Evolutionary conservation across 2,329 filamentous ascomycete genomes (phyloP), one percentile per base, ranked within the genome.

Genomic region (Pestalotiopsis sp.): DNA sequence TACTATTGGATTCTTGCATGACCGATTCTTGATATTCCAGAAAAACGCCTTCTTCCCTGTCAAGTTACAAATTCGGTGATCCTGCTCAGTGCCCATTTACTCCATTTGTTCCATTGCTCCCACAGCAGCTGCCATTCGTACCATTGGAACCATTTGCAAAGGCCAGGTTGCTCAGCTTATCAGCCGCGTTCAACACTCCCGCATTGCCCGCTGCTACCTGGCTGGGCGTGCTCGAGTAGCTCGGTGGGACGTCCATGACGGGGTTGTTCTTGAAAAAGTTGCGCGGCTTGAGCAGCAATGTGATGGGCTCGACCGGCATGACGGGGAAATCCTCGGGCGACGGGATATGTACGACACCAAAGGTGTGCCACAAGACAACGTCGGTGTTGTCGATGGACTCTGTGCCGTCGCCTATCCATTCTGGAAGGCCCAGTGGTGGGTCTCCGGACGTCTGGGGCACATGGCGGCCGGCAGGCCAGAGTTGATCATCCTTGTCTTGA

Each of bases 291-390:
- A 97, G 83, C 44, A 97, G 84, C 72, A 97, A 82, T 1, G 89
- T 93, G 86, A 97, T 94, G 0, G 93, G 92, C 83, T 94, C 92
- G 0, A 88, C 92, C 0, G 94, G 94, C 94, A 97, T 97, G 73
- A 97, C 85, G 38, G 94, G 94, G 83, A 93, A 97, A 79, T 97
- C 94, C 77, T 98, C 94, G 0, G 94, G 94, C 0, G 92, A 84
- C 0, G 94, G 94, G 83, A 97, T 95, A 78, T 97, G 94, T 0
- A 92, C 95, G 44, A 97, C 85, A 44, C 94, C 94, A 75, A 97
- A 98, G 0, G 94, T 97, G 81, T 97, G 94, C 94, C 94, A 98
- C 17, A 97, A 86, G 1, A 98, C 94, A 38, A 97, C 82, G 77
- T 98, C 93, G 0, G 90, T 92, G 82, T 97, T 92, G 66, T 92